Base-by-base conservation (phyloP, 768 basidiomycete genomes). In the Cubamyces lactineus region DNA sequence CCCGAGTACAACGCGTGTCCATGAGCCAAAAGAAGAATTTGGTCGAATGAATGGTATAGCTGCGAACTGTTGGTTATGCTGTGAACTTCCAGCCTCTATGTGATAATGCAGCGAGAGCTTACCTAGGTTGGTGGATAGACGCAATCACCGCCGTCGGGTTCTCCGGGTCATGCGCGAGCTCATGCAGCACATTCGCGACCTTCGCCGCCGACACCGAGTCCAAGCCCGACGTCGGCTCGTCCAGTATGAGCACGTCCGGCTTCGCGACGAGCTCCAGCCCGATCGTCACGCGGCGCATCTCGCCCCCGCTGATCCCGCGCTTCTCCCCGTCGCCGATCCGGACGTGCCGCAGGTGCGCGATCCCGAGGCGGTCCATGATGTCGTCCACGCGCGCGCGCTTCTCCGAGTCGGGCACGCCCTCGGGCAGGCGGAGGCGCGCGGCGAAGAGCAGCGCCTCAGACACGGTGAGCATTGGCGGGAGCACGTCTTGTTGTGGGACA, bases 291-390 rank as follows among this genome's bases (percentile, higher is more conserved):
- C 95, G 79, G 48, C 95, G 82, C 80, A 92, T 91, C 74, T 97
- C 94, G 11, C 95, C 95, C 12, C 95, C 95, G 68, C 89, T 92
- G 53, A 97, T 94, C 0, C 93, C 95, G 49, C 94, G 80, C 19
- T 84, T 80, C 64, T 89, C 87, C 5, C 86, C 84, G 11, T 87
- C 86, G 4, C 88, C 86, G 41, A 97, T 95, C 57, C 89, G 78
- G 2, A 83, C 80, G 70, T 96, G 77, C 16, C 84, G 85, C 15
- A 96, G 78, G 41, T 82, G 78, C 8, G 80, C 76, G 24, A 98
- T 83, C 1, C 94, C 93, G 2, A 98, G 84, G 70, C 89, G 92
- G 13, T 83, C 80, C 69, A 98, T 80, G 24, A 96, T 78, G 17
- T 82, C 75, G 17, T 86, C 80, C 0, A 95, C 94, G 12, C 90